These are phyloP conservation scores for Apiotrichum brassicae DNA, from an alignment of 1,284 basidiomycete genomes.

Conservation along the genomic window DNA sequence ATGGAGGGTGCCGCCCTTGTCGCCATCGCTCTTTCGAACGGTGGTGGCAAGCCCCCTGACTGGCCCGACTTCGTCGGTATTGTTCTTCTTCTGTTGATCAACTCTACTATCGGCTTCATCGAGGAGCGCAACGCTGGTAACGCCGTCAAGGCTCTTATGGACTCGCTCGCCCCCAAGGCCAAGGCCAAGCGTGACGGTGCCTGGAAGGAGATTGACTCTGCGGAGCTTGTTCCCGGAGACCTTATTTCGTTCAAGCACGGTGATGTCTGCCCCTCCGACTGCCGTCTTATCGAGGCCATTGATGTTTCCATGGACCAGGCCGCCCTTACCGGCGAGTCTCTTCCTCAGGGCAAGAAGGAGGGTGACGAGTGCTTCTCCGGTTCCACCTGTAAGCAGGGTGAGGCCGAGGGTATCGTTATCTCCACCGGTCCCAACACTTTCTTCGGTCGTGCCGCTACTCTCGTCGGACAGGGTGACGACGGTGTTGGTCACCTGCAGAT, in stretches of 20 bases:
- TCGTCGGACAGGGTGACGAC: slow-evolving; percentile 93
- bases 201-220: slow-evolving; percentile 83
- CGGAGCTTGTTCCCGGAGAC: slow-evolving; percentile 85
- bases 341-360: slow-evolving; percentile 81
- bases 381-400: slow-evolving; percentile 95
- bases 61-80: slow-evolving; percentile 99
- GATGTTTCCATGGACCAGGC: slow-evolving; percentile 97
- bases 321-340: slow-evolving; percentile 90
- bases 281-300: slow-evolving; percentile 88
- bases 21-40: slow-evolving; percentile 93
- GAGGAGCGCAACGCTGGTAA: slow-evolving; percentile 96
- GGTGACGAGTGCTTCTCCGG: slow-evolving; percentile 97
- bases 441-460: slow-evolving; percentile 90
- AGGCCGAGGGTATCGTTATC: slow-evolving; percentile 94
- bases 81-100: slow-evolving; percentile 82
- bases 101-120: slow-evolving; percentile 96
- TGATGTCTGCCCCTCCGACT: slow-evolving; percentile 92
- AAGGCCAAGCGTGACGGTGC: slow-evolving; percentile 74
- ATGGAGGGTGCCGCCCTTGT: slow-evolving; percentile 98
- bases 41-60: slow-evolving; percentile 73
- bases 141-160: slow-evolving; percentile 98
- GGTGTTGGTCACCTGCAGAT: slow-evolving; percentile 95
- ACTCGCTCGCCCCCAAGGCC: slow-evolving; percentile 95
- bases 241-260: slow-evolving; percentile 96
- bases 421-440: slow-evolving; percentile 93